Conservation (phyloP, 495 filamentous ascomycete species). For the Trichocladium antarcticum region DNA sequence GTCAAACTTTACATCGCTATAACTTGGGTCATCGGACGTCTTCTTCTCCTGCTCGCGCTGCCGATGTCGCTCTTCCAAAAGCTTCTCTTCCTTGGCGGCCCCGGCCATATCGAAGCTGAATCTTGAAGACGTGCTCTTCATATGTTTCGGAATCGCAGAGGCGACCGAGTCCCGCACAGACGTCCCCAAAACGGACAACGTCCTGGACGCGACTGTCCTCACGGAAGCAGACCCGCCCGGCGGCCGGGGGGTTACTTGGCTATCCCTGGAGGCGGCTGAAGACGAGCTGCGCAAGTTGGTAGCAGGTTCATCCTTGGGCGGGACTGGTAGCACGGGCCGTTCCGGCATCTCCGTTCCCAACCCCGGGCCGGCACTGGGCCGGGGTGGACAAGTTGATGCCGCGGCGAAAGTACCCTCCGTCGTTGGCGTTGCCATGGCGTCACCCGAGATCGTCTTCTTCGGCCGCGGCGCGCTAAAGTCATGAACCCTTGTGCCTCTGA, state of each 20-base stretch:
- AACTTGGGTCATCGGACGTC: conserved; percentile 19
- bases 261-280: conserved; percentile 23
- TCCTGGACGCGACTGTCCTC: conserved; percentile 23
- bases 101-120: conserved; percentile 94
- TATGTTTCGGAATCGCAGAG: conserved; percentile 55
- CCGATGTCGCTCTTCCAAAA: conserved; percentile 77
- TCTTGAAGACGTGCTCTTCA: conserved; percentile 75
- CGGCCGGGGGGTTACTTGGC: conserved; percentile 14
- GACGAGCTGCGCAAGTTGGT: conserved; percentile 21
- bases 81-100: conserved; percentile 64
- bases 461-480: conserved; percentile 79
- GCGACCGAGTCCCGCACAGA: conserved; percentile 33
- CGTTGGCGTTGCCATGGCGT: not conserved
- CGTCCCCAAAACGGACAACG: conserved; percentile 29
- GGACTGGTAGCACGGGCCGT: conserved; percentile 24
- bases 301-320: conserved; percentile 27
- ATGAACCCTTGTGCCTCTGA: conserved; percentile 73
- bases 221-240: conserved; percentile 17
- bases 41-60: conserved; percentile 53
- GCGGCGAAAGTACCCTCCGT: not conserved
- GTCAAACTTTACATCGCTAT: conserved; percentile 40
- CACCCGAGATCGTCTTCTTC: conserved; percentile 37
- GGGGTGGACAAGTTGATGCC: no score
- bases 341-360: not conserved
- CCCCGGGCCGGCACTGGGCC: not conserved